These are phyloP conservation scores for Novymonas esmeraldas DNA, from an alignment of 208 protist species.

Conservation along the genomic window DNA sequence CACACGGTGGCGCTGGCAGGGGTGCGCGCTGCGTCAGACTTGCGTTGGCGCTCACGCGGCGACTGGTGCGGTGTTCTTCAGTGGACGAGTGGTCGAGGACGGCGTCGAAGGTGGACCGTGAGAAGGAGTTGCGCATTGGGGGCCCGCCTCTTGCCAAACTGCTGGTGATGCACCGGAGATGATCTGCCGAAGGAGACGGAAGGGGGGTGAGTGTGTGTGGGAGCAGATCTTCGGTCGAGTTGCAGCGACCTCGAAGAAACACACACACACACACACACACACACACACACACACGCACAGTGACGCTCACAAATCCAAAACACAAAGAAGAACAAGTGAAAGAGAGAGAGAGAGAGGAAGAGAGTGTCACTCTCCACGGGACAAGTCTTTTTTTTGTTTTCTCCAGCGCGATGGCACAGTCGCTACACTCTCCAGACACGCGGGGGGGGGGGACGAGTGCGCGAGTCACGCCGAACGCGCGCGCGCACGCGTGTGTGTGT, in stretches of 20 bases:
- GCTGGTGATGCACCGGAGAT: not conserved
- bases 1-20: not conserved
- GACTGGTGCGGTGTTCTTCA: not conserved
- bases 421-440: too few species aligned
- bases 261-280: not conserved
- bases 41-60: not conserved
- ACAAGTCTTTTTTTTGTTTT: too few species aligned
- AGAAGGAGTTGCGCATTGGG: not conserved
- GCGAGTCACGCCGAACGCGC: too few species aligned
- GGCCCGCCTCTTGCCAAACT: not conserved
- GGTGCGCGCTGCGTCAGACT: not conserved
- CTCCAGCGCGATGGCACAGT: too few species aligned
- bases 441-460: too few species aligned
- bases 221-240: not conserved
- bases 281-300: not conserved
- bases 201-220: not conserved
- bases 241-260: not conserved
- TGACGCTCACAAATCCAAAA: slow-evolving; percentile 2
- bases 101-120: slow-evolving; percentile 4
- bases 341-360: slow-evolving; percentile 5
- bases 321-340: slow-evolving; percentile 8
- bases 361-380: not conserved
- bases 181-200: not conserved
- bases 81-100: slow-evolving; percentile 1
- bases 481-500: too few species aligned